A percentile compares a stretch with the other conserved stretches of the same genome.
Conservation (phyloP, 805 yeast genomes). For the Lipomyces orientalis region DNA sequence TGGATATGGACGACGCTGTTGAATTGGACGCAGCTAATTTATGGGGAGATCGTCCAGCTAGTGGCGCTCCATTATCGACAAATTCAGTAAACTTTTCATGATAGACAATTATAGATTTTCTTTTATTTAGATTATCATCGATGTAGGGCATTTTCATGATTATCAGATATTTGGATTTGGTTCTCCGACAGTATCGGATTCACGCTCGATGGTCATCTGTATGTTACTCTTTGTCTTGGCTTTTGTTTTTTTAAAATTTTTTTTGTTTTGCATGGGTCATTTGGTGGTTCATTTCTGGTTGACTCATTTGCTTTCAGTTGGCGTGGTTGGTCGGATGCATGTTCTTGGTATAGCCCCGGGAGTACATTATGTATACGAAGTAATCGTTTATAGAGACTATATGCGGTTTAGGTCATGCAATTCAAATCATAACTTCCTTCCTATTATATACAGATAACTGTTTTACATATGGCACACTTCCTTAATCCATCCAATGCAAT, state of each 20-base stretch:
- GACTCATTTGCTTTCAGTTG: not conserved
- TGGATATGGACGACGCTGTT: conserved; percentile 3
- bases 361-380: not conserved
- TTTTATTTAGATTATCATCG: not conserved
- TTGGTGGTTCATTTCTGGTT: not conserved
- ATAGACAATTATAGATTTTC: not conserved
- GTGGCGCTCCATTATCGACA: not conserved
- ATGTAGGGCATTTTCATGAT: not conserved
- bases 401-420: not conserved
- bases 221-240: not conserved
- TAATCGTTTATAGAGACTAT: no score
- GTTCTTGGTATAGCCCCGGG: not conserved
- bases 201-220: not conserved
- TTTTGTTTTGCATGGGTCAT: not conserved
- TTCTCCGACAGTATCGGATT: not conserved
- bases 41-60: not conserved
- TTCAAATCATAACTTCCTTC: not conserved
- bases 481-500: not conserved
- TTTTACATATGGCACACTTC: not conserved
- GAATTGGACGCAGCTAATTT: conserved; percentile 4
- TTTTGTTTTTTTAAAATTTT: not conserved
- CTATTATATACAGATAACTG: not conserved
- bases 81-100: not conserved
- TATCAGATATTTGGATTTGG: not conserved
- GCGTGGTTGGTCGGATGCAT: not conserved